phyloP scores from a whole-genome alignment of 2,329 filamentous ascomycete genomes.

The Zalaria sp. region DNA sequence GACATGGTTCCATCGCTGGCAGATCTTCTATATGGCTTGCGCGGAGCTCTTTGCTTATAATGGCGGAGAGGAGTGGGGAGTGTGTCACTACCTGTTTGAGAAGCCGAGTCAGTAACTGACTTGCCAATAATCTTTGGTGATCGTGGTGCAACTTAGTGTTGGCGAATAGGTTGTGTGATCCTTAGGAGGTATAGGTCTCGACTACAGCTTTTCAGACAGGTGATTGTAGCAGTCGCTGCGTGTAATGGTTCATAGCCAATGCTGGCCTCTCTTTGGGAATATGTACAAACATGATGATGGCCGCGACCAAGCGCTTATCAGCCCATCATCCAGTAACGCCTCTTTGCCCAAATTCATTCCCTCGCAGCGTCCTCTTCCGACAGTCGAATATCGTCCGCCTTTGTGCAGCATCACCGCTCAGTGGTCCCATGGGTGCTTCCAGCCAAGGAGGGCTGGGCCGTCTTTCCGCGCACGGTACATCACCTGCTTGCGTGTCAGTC shows the following conservation, averaged over 20 bases:
- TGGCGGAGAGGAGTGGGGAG: conserved; percentile 53
- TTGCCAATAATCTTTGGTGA: no score
- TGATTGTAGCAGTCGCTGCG: conserved; percentile 3
- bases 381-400: no score
- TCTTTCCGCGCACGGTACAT: conserved; percentile 76
- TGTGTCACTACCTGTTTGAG: conserved; percentile 52
- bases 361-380: no score
- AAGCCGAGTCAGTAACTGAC: conserved; percentile 24
- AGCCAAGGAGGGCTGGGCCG: conserved; percentile 76
- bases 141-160: no score
- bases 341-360: no score
- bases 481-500: conserved; percentile 39
- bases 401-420: conserved; percentile 28
- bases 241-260: background rate
- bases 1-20: conserved; percentile 57
- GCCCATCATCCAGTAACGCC: no score
- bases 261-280: no score
- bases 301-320: no score
- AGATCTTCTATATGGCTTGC: conserved; percentile 60
- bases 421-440: conserved; percentile 96
- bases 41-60: conserved; percentile 54
- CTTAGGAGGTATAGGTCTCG: no score
- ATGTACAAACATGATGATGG: no score
- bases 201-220: background rate
- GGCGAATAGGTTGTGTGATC: no score